Base-by-base conservation (phyloP, 805 yeast species). In the Yarrowia deformans region DNA sequence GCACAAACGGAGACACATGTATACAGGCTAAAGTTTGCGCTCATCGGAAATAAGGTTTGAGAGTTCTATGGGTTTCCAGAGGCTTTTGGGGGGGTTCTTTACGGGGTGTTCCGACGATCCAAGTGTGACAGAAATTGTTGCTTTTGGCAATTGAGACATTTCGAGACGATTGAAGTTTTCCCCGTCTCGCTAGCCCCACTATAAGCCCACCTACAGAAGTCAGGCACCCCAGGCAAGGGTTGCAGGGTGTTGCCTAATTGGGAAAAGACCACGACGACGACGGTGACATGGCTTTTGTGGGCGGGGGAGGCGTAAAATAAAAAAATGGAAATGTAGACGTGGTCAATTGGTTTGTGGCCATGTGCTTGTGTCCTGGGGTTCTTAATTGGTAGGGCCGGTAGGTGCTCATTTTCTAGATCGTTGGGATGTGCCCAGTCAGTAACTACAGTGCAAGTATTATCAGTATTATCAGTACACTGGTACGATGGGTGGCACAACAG, bases 21-120 rank as follows among this genome's bases (percentile, higher is more conserved):
- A 14, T 60, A 60, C 45, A 32, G 32, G n/a, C 42, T 43, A 60
- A 60, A 60, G 66, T 60, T 60, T 60, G 66, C 54, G 52, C 32
- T 60, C 66, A 56, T 56, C 48, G 63, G 63, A 40, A 40, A 16
- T 39, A 39, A 42, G 19, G 39, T 40, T 56, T 56, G 46, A 23
- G 29, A 23, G 16, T 56, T 56, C 63, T 42, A 56, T 42, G 48
- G 29, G 63, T 42, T 56, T 56, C 63, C 63, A 56, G 63, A 42
- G 61, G 19, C 8, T 34, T 34, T 34, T 34, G 37, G 37, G 37
- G 37, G 8, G 8, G 3, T 2, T 4, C 29, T 23, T 23, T 23
- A 23, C 3, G n/a, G 7, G 54, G 12, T 29, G 14, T 16, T 43
- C 29, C n/a, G 45, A 16, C 4, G 52, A 5, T 10, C 5, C 14